These are phyloP conservation scores for Yamadazyma phyllophila DNA, from an alignment of 805 yeast genomes.

Conservation along the genomic window DNA sequence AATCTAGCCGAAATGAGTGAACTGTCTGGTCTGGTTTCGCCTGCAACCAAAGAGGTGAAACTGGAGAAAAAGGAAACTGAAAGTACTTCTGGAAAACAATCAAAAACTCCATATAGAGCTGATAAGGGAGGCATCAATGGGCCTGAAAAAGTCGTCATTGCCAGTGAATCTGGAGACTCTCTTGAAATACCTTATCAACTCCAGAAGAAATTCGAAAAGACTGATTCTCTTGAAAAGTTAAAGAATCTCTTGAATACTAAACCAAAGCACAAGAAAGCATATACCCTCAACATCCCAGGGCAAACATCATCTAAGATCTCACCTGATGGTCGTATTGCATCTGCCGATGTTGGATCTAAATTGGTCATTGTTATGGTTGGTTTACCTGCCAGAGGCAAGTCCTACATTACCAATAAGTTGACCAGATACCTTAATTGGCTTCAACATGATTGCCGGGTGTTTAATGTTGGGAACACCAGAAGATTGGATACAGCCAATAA, in stretches of 20 bases:
- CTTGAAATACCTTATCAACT: constrained; percentile 34
- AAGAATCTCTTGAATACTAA: constrained; percentile 34
- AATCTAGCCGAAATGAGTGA: constrained; percentile 33
- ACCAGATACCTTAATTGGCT: constrained; percentile 91
- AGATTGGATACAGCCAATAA: constrained; percentile 61
- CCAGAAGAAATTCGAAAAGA: constrained; percentile 37
- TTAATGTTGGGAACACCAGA: constrained; percentile 94
- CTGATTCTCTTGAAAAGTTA: constrained; percentile 40
- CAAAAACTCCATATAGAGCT: neutral
- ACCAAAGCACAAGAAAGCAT: constrained; percentile 55
- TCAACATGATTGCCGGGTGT: constrained; percentile 84
- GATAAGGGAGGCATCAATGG: neutral
- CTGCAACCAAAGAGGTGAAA: neutral
- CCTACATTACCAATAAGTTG: constrained; percentile 87
- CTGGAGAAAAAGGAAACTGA: neutral
- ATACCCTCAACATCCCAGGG: constrained; percentile 90
- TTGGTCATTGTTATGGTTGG: constrained; percentile 97
- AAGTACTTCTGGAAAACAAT: neutral
- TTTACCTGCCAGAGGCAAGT: constrained; percentile 91
- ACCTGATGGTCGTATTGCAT: constrained; percentile 68
- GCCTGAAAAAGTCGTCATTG: neutral
- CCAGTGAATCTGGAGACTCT: constrained; percentile 15
- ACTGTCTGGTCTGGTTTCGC: constrained; percentile 19
- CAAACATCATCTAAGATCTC: constrained; percentile 76
- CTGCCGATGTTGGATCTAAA: constrained; percentile 73